Conservation (phyloP, 805 yeast genomes). For the Candida boleticola region DNA sequence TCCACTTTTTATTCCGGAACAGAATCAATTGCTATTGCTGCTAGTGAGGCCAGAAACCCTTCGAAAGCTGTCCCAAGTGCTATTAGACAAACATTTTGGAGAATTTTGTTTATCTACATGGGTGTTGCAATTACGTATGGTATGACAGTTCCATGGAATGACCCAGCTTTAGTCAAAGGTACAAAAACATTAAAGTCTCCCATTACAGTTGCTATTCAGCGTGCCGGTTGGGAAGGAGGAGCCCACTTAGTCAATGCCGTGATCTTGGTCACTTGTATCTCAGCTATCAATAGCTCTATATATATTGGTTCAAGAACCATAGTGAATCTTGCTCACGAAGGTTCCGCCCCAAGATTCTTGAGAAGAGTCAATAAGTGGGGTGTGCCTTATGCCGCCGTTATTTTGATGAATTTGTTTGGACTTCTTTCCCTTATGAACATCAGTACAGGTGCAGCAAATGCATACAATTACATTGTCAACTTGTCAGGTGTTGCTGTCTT, state of each 20-base stretch:
- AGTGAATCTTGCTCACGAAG: conserved; percentile 60
- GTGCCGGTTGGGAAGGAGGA: conserved; percentile 43
- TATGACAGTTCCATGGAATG: conserved; percentile 56
- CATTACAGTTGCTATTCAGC: conserved; percentile 35
- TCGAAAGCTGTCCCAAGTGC: conserved; percentile 56
- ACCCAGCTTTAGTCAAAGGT: conserved; percentile 39
- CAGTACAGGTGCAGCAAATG: conserved; percentile 57
- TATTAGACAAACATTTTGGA: conserved; percentile 52
- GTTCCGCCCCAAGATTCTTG: conserved; percentile 57
- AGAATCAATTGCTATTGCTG: conserved; percentile 56
- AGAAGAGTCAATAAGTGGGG: conserved; percentile 54
- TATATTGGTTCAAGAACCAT: conserved; percentile 69
- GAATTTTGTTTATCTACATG: conserved; percentile 53
- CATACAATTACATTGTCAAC: conserved; percentile 59
- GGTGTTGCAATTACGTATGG: conserved; percentile 57
- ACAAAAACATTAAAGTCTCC: conserved; percentile 45
- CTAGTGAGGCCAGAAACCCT: conserved; percentile 63
- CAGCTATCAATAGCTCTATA: conserved; percentile 68
- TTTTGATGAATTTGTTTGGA: conserved; percentile 53
- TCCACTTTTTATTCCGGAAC: conserved; percentile 60
- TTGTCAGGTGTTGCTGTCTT: conserved; percentile 67
- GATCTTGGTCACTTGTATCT: conserved; percentile 59
- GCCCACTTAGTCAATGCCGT: conserved; percentile 60
- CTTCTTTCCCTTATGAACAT: conserved; percentile 54
- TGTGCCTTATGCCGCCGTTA: conserved; percentile 61